Conservation (phyloP, 371 early-diverging fungal genomes). For the Apophysomyces elegans region DNA sequence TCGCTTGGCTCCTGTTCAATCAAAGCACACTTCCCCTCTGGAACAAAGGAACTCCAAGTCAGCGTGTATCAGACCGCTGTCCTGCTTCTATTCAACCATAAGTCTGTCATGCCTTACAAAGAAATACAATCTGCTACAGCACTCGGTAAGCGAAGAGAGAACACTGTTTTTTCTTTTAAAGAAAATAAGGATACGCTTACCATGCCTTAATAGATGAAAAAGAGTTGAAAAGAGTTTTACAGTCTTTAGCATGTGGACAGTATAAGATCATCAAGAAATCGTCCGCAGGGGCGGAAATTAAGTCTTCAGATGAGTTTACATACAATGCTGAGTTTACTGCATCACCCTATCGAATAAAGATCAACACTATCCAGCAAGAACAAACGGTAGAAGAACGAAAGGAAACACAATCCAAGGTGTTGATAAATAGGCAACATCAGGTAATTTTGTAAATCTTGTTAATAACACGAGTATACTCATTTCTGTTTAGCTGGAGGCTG, state of each 20-base stretch:
- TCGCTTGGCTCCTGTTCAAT: constrained; percentile 78
- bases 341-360: constrained; percentile 66
- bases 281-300: constrained; percentile 30
- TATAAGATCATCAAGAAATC: constrained; percentile 67
- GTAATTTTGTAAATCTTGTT: constrained; percentile 11
- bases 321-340: constrained; percentile 74
- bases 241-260: constrained; percentile 82
- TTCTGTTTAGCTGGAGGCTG: constrained; percentile 78
- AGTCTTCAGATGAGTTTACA: constrained; percentile 58
- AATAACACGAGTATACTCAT: not conserved
- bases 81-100: constrained; percentile 76
- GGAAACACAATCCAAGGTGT: constrained; percentile 73
- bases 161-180: not conserved
- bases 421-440: constrained; percentile 81
- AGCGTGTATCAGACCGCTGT: constrained; percentile 79
- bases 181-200: not conserved
- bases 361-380: constrained; percentile 80
- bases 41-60: constrained; percentile 68
- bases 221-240: constrained; percentile 76
- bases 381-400: constrained; percentile 77
- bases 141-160: constrained; percentile 46
- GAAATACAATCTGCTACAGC: constrained; percentile 69
- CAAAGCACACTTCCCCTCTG: constrained; percentile 63
- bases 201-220: constrained; percentile 47
- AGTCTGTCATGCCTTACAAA: constrained; percentile 52